Evolutionary conservation across 129 eudicot genomes (phyloP), one percentile per base, ranked within the genome.

Genomic region (Gnaphalium uliginosum): DNA sequence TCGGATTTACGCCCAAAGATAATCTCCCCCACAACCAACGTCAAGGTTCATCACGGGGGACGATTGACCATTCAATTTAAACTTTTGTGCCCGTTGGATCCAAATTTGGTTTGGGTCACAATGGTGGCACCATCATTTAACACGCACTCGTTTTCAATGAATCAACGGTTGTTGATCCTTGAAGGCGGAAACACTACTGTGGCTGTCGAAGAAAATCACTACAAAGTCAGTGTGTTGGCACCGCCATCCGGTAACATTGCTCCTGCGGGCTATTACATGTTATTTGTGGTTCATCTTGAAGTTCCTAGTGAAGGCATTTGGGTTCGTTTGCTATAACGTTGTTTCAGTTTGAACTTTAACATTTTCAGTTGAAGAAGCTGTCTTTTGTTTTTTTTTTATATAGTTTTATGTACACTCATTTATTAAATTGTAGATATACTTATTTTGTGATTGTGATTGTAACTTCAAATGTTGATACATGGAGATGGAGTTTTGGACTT

Each of bases 81-180:
- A 0, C 71, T 85, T 24, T 24, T 76, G 10, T 87, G 88, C 19
- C 43, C 43, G 13, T 43, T 90, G 5, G 81, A 86, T 17, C 71
- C 32, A 6, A 51, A 29, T 30, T 18, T 66, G 84, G 79, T 90
- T 3, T 62, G n/a, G 87, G 93, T 88, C 14, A 90, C 90, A 21
- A 85, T 93, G 98, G 82, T 90, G 4, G 76, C 89, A 62, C 98
- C 98, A n/a, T 22, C 96, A 0, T 93, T 93, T 66, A 83, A 73
- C 26, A 93, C 98, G 0, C 98, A 93, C 72, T 87, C 98, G 27
- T 87, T 84, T 82, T 86, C 92, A 0, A 92, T 92, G 98, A 92
- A 87, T 22, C 98, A 93, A 61, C 83, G 98, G 72, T 39, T 88
- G 46, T 29, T 93, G 80, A 81, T 84, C 1, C 87, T 93, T 1